A percentile compares a stretch with the other conserved stretches of the same genome.
phyloP scores from a whole-genome alignment of 768 basidiomycete genomes.

The Tylopilus intermedius region DNA sequence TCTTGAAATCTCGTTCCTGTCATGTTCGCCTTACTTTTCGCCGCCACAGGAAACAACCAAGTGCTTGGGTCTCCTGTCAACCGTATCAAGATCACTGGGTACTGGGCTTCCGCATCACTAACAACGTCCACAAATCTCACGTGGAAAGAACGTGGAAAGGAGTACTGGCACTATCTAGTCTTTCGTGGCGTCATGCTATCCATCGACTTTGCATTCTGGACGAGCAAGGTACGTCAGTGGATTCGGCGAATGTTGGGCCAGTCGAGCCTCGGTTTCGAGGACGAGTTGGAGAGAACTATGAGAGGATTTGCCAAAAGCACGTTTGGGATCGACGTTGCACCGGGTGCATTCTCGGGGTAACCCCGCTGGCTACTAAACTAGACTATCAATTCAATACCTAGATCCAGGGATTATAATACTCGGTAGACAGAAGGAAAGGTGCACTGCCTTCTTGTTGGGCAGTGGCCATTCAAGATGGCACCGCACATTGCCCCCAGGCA shows the following conservation, averaged over 20 bases:
- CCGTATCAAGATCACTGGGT: conserved; percentile 83
- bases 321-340: conserved; percentile 70
- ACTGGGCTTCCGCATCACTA: conserved; percentile 72
- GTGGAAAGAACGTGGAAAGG: conserved; percentile 39
- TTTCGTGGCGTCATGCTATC: conserved; percentile 64
- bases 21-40: background rate
- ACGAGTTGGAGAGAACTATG: conserved; percentile 73
- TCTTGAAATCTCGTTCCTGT: background rate
- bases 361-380: too few relatives aligned
- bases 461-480: too few relatives aligned
- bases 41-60: conserved; percentile 64
- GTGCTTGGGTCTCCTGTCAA: conserved; percentile 82
- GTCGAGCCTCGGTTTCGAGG: conserved; percentile 60
- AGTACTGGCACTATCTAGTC: conserved; percentile 54
- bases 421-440: too few relatives aligned
- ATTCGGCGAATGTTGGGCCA: conserved; percentile 37
- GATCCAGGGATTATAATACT: too few relatives aligned
- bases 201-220: conserved; percentile 71
- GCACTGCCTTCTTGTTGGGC: too few relatives aligned
- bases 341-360: conserved; percentile 50
- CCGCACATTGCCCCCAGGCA: too few relatives aligned
- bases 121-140: conserved; percentile 40
- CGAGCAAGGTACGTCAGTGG: conserved; percentile 51
- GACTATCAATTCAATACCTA: too few relatives aligned
- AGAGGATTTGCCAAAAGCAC: conserved; percentile 70